A percentile compares a stretch with the other conserved stretches of the same genome.
These are phyloP conservation scores for Eutrema salsugineum DNA, from an alignment of 441 rosid genomes.

Conservation along the genomic window DNA sequence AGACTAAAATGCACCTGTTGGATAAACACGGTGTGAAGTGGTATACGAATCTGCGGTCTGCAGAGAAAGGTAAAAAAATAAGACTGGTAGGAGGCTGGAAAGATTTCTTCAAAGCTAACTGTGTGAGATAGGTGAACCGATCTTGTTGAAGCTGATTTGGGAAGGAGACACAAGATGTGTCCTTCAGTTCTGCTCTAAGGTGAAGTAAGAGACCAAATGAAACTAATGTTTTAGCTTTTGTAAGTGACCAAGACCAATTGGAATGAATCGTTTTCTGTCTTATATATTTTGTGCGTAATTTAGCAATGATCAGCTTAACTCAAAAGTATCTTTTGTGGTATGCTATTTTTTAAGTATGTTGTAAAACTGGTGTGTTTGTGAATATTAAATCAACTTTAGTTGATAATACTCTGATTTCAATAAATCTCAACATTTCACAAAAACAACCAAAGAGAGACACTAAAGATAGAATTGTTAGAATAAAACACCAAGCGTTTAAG, in stretches of 20 bases:
- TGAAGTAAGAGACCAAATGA: neutral
- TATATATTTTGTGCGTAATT: neutral
- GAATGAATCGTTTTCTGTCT: neutral
- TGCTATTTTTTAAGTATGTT: neutral
- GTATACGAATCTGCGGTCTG: neutral
- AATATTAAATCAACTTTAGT: no score
- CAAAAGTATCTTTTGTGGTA: neutral
- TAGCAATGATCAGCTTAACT: neutral
- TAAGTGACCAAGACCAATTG: neutral
- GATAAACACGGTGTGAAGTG: neutral
- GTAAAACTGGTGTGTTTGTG: neutral
- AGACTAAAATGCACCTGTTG: neutral
- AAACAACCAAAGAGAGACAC: no score
- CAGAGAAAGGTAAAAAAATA: neutral
- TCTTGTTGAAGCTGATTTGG: neutral
- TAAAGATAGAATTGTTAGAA: no score
- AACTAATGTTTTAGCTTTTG: neutral
- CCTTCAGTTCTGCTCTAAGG: conserved; percentile 9
- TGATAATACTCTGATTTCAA: neutral
- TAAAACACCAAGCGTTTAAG: no score
- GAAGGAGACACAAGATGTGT: neutral
- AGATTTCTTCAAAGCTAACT: neutral
- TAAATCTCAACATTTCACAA: neutral
- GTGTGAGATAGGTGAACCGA: neutral
- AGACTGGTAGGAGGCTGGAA: conserved; percentile 1